Evolutionary conservation across 129 eudicot genomes (phyloP).

Genomic region (Ambrosia artemisiifolia): DNA sequence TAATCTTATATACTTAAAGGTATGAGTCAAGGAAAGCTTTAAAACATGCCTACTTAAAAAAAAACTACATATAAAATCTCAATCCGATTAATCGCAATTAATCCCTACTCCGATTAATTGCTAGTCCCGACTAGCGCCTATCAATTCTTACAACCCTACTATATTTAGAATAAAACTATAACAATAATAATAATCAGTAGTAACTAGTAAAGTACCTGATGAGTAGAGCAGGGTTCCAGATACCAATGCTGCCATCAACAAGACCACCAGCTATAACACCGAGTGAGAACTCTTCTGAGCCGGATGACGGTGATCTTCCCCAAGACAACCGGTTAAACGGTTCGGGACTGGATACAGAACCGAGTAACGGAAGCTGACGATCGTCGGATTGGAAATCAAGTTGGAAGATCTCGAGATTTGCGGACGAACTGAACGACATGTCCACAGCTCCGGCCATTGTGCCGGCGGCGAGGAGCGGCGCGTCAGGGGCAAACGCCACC

Average conservation of each 20-base stretch:
- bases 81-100: too few relatives aligned
- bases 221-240: slow-evolving; percentile 72
- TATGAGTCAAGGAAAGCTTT: too few relatives aligned
- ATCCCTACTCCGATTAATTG: too few relatives aligned
- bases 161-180: too few relatives aligned
- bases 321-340: slow-evolving; percentile 76
- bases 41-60: too few relatives aligned
- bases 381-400: slow-evolving; percentile 74
- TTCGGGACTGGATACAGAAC: slow-evolving; percentile 51
- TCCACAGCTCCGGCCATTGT: slow-evolving; percentile 97
- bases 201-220: slow-evolving; percentile 33
- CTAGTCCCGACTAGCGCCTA: too few relatives aligned
- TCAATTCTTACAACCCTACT: too few relatives aligned
- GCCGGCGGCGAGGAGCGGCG: slow-evolving; percentile 75
- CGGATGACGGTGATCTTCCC: slow-evolving; percentile 46
- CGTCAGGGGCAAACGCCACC: slow-evolving; percentile 82
- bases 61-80: too few relatives aligned
- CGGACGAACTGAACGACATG: slow-evolving; percentile 74
- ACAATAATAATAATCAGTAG: too few relatives aligned
- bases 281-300: slow-evolving; percentile 47
- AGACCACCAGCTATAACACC: slow-evolving; percentile 84
- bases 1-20: too few relatives aligned
- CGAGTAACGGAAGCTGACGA: slow-evolving; percentile 46
- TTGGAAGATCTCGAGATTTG: slow-evolving; percentile 70
- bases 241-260: slow-evolving; percentile 73